Evolutionary conservation across 805 yeast genomes (phyloP).

Genomic region (Candida krabiensis): DNA sequence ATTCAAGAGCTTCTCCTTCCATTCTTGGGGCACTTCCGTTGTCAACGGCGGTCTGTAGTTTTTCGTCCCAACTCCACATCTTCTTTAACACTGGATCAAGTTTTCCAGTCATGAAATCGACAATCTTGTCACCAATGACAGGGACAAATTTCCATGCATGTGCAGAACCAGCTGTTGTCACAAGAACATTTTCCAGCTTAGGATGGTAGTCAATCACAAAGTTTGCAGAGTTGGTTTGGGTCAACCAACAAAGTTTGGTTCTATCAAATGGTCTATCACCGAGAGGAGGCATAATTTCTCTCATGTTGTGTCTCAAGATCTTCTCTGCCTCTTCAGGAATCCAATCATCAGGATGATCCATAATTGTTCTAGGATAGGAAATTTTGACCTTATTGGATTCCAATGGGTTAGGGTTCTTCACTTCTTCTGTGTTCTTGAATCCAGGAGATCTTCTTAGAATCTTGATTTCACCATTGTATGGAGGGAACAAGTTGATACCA

Average conservation of each 20-base stretch:
- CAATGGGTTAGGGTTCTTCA: conserved; percentile 21
- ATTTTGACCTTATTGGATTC: conserved; percentile 4
- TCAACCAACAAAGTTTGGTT: conserved; percentile 29
- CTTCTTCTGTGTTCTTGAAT: conserved; percentile 21
- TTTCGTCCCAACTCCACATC: conserved; percentile 26
- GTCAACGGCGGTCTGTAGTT: conserved; percentile 10
- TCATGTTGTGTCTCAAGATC: conserved; percentile 20
- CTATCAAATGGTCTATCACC: conserved; percentile 25
- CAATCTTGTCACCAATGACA: conserved; percentile 26
- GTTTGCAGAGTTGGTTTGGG: conserved; percentile 25
- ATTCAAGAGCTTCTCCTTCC: conserved; percentile 25
- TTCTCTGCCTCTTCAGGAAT: conserved; percentile 28
- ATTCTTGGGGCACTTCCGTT: conserved; percentile 29
- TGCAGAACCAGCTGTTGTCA: conserved; percentile 30
- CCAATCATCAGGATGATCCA: conserved; percentile 24
- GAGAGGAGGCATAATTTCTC: conserved; percentile 25
- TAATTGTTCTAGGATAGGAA: conserved; percentile 26
- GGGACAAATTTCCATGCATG: conserved; percentile 32
- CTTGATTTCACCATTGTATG: conserved; percentile 28
- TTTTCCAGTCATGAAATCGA: conserved; percentile 20
- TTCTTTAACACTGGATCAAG: conserved; percentile 18
- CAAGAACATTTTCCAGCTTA: conserved; percentile 17
- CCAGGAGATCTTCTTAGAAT: conserved; percentile 28
- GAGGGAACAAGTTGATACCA: conserved; percentile 29
- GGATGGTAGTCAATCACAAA: conserved; percentile 28